These are phyloP conservation scores for Alnus glutinosa DNA, from an alignment of 306 rosid species.

Conservation along the genomic window DNA sequence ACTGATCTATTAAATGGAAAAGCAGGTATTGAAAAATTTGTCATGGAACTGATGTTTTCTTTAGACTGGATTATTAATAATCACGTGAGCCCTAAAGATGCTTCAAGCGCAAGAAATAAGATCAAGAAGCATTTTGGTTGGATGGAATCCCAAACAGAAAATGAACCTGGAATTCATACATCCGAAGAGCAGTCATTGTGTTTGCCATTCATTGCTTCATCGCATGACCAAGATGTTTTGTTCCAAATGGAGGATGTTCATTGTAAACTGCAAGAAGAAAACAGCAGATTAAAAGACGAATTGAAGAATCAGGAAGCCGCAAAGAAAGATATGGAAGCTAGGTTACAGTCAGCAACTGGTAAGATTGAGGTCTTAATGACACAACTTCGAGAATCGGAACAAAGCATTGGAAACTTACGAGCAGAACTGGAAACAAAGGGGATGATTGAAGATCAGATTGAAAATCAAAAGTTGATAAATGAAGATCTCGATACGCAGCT, in stretches of 20 bases:
- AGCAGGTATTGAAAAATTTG: constrained; percentile 49
- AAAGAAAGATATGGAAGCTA: constrained; percentile 51
- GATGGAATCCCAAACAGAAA: constrained; percentile 32
- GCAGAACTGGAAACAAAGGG: constrained; percentile 48
- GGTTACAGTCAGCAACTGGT: constrained; percentile 38
- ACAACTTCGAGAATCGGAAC: constrained; percentile 66
- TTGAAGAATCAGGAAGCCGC: constrained; percentile 44
- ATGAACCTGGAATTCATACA: constrained; percentile 19
- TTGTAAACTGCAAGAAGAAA: constrained; percentile 46
- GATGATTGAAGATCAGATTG: constrained; percentile 52
- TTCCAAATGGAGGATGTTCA: constrained; percentile 30
- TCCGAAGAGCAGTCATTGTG: constrained; percentile 31
- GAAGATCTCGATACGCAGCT: constrained; percentile 78
- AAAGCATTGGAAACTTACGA: constrained; percentile 51
- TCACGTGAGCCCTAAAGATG: constrained; percentile 45
- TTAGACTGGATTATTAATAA: constrained; percentile 65
- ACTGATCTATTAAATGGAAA: constrained; percentile 49
- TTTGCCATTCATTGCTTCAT: constrained; percentile 37
- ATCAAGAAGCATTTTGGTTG: constrained; percentile 64
- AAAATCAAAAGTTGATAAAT: constrained; percentile 52
- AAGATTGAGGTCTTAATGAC: constrained; percentile 44
- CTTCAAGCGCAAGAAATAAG: constrained; percentile 52
- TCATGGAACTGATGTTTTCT: constrained; percentile 55
- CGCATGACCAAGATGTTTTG: constrained; percentile 33
- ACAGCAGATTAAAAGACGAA: constrained; percentile 50